Evolutionary conservation across 2,329 filamentous ascomycete species (phyloP), one percentile per base, ranked within the genome.

Genomic region (Pseudopithomyces maydicus): DNA sequence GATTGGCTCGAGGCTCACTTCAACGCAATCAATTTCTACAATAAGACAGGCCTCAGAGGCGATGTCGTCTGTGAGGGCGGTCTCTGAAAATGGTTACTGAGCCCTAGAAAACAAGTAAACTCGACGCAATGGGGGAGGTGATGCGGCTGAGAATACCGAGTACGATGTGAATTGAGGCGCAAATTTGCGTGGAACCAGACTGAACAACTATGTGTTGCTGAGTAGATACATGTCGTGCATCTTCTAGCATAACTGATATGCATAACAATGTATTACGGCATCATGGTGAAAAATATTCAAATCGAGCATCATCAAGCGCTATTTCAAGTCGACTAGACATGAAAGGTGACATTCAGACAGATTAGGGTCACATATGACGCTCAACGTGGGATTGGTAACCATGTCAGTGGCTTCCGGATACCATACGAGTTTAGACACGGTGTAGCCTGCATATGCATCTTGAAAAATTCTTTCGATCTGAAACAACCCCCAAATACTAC

Each of bases 71-170:
- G 26, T 65, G 38, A 61, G 67, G 38, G 65, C 65, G 14, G 61
- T 71, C 19, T 72, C 70, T 6, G 66, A 70, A 17, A 72, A 72
- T 45, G 17, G 38, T 14, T 39, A 19, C 10, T 47, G 20, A 20
- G 33, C 3, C 26, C 6, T 3, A 10, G 8, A 11, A 6, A 17
- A 42, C 17, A n/a, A 42, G 17, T 11, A n/a, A 14, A 6, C n/a
- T 5, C 12, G 14, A 5, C 12, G 35, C n/a, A 3, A 6, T n/a
- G 5, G 12, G 12, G n/a, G n/a, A 14, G 5, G 12, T 38, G 12
- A n/a, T n/a, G 14, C 5, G 5, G 35, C 12, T 38, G 35, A n/a
- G 3, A 11, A 4, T 5, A 5, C 35, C 12, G 3, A 14, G 5
- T 38, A 14, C 12, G 35, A 38, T 14, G 35, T 38, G n/a, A 38